Conservation (phyloP, 2,329 filamentous ascomycete species). For the Colletotrichum sansevieriae region DNA sequence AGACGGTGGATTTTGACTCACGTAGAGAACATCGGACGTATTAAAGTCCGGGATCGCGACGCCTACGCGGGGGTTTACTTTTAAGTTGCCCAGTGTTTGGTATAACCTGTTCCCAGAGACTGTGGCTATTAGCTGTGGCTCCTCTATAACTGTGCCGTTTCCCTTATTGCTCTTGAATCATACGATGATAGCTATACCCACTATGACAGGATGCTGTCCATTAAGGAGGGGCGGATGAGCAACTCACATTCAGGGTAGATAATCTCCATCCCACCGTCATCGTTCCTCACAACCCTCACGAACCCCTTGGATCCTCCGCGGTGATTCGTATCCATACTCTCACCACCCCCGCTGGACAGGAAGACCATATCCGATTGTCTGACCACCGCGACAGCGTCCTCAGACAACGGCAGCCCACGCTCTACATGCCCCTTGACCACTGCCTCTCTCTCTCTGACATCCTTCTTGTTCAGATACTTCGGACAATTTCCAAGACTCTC, state of each 20-base stretch:
- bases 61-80: slow-evolving; percentile 74
- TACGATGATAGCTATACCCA: too few species aligned
- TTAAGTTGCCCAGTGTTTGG: slow-evolving; percentile 84
- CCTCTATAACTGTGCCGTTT: too few species aligned
- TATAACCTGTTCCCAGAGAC: slow-evolving; percentile 86
- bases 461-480: slow-evolving; percentile 86
- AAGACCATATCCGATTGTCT: slow-evolving; percentile 81
- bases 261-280: slow-evolving; percentile 61
- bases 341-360: slow-evolving; percentile 74
- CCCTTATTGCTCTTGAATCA: too few species aligned
- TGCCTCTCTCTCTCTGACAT: slow-evolving; percentile 57
- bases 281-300: slow-evolving; percentile 74
- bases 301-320: slow-evolving; percentile 83
- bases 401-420: slow-evolving; percentile 58
- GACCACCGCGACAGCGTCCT: slow-evolving; percentile 70
- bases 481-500: slow-evolving; percentile 86
- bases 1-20: slow-evolving; percentile 27
- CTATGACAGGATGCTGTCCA: background rate
- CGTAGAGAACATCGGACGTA: slow-evolving; percentile 79
- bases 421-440: slow-evolving; percentile 43
- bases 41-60: slow-evolving; percentile 81
- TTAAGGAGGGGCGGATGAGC: background rate
- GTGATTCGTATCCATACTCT: slow-evolving; percentile 87
- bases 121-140: slow-evolving; percentile 32
- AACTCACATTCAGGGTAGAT: slow-evolving; percentile 80